These are phyloP conservation scores for Vicia villosa DNA, from an alignment of 306 rosid species.

Conservation along the genomic window DNA sequence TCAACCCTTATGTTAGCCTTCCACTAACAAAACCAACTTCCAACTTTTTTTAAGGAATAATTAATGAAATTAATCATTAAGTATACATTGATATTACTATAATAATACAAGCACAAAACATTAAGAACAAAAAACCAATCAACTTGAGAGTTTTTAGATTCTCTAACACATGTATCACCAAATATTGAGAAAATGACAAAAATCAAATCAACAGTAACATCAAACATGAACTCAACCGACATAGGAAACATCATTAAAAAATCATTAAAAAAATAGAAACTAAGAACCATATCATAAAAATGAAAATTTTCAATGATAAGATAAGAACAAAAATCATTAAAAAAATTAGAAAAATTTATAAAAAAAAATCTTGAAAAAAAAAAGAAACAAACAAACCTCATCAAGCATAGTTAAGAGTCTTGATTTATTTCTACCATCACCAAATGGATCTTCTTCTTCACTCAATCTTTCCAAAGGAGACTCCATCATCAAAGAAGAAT, in stretches of 20 bases:
- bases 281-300: background rate
- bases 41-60: slow-evolving; percentile 25
- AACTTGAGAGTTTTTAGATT: background rate
- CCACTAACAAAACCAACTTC: slow-evolving; percentile 13
- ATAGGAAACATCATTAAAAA: background rate
- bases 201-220: slow-evolving; percentile 12
- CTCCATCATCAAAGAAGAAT: slow-evolving; percentile 56
- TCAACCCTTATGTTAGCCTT: background rate
- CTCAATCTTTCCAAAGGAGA: slow-evolving; percentile 42
- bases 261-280: background rate
- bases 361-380: too few relatives aligned
- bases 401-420: slow-evolving; percentile 77
- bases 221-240: slow-evolving; percentile 25
- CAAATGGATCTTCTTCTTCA: slow-evolving; percentile 50
- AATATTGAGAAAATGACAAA: slow-evolving; percentile 28
- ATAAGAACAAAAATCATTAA: slow-evolving; percentile 2
- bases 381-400: slow-evolving; percentile 54
- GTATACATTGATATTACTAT: background rate
- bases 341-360: background rate
- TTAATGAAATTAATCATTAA: background rate
- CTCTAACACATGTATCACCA: background rate
- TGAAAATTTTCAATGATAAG: background rate
- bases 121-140: background rate
- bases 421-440: slow-evolving; percentile 53
- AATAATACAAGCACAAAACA: background rate